Evolutionary conservation across 208 protist species (phyloP), one percentile per base, ranked within the genome.

Genomic region (Acanthamoeba culbertsoni): DNA sequence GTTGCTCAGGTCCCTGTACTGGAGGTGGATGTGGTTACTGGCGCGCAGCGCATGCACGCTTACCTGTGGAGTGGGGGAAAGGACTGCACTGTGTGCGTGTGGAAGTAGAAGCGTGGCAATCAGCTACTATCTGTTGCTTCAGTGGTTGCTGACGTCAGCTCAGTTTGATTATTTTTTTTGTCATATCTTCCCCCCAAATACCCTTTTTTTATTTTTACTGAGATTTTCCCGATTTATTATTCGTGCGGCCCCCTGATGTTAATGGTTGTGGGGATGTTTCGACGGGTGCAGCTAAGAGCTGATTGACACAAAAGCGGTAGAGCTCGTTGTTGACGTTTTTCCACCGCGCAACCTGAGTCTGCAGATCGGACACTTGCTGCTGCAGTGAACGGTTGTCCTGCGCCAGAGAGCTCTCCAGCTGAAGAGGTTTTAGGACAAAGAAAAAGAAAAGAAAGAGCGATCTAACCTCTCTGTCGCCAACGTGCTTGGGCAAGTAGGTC

Each of bases 261-360:
- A n/a, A n/a, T n/a, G n/a, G n/a, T n/a, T n/a, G n/a, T n/a, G n/a
- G n/a, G n/a, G n/a, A n/a, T n/a, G n/a, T n/a, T n/a, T n/a, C n/a
- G n/a, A n/a, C n/a, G n/a, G 75, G 48, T 5, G 82, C 31, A 12
- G 55, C 28, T 23, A 90, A 37, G 48, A 90, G 37, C 43, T 90
- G 82, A 18, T 1, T 65, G 82, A 90, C 42, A 51, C 55, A 90
- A 35, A 90, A 90, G 33, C 51, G 82, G n/a, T 90, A 90, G 82
- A 90, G 82, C 37, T 65, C 48, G 51, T 90, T 90, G 82, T 90
- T 90, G 43, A 90, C 55, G 28, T 57, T 2, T 8, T 23, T 28
- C 82, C 82, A 90, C 46, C 82, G 48, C 28, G 12, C 45, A 20
- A 65, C 18, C 4, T n/a, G 8, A 12, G 18, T 48, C n/a, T 90